Base-by-base conservation (phyloP, 2,329 filamentous ascomycete genomes). In the Paraphoma sp. region DNA sequence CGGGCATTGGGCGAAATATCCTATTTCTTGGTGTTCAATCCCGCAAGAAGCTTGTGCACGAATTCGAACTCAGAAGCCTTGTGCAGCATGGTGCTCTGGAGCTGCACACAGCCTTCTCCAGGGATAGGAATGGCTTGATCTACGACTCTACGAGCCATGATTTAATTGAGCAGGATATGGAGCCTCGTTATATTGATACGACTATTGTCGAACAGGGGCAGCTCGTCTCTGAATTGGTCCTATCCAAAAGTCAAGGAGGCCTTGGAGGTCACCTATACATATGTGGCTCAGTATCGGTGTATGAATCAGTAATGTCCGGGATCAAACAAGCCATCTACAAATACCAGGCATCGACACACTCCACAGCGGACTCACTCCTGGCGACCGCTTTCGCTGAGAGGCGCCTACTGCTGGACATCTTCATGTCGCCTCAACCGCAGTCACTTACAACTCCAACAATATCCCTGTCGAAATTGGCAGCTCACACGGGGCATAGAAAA, bases 231-330 rank as follows among this genome's bases (percentile, higher is more conserved):
- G 83, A 84, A 48, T 74, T 85, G 18, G 81, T 84, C 51, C 84
- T 85, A 82, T 83, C 81, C 0, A 85, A 84, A 72, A 83, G 82
- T 44, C 82, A 84, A 45, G 83, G 83, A 4, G 82, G 83, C 0
- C 70, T 81, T 1, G 80, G 80, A 14, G 80, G 80, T 9, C 79
- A 82, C 51, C 71, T 83, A 1, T 83, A 82, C 57, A 77, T 83
- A n/a, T 83, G 81, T 58, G 81, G 81, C 4, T 82, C 80, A 0
- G 75, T 82, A 4, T 75, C 79, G 1, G 80, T 78, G 12, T 85
- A 77, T 59, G 82, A 86, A 61, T 83, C 83, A 0, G 82, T 85
- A 41, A 83, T 85, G 78, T 80, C 73, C 7, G 83, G 83, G 1
- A 82, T 85, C 46, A 78, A 80, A 16, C 81, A 82, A 65, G 83